A percentile compares a stretch with the other conserved stretches of the same genome.
These are phyloP conservation scores for Fusarium circinatum DNA, from an alignment of 2,329 filamentous ascomycete species.

Conservation along the genomic window DNA sequence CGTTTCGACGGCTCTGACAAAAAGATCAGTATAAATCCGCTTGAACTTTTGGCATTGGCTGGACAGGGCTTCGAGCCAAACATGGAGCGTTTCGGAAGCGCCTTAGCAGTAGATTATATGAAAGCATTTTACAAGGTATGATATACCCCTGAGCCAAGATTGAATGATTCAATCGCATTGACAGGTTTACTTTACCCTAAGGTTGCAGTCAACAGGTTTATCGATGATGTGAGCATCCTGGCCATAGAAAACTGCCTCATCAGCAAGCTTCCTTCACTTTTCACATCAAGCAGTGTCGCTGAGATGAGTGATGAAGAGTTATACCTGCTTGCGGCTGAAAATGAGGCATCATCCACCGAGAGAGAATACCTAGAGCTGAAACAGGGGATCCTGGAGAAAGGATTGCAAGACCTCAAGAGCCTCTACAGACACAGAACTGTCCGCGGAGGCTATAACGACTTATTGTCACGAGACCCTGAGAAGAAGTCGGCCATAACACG, in stretches of 20 bases:
- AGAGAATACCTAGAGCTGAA: background rate
- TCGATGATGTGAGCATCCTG: conserved; percentile 7
- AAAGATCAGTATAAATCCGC: background rate
- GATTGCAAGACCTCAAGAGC: background rate
- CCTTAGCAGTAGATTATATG: conserved; percentile 51
- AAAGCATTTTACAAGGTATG: conserved; percentile 55
- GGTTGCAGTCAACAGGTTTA: conserved; percentile 20
- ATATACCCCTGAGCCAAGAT: fast-evolving
- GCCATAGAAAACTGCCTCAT: background rate
- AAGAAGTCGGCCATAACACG: background rate
- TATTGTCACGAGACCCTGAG: background rate
- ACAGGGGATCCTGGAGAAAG: background rate
- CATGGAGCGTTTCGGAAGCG: conserved; percentile 44
- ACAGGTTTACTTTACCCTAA: background rate
- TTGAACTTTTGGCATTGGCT: background rate
- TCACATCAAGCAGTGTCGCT: background rate
- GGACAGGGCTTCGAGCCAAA: conserved; percentile 23
- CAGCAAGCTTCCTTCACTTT: background rate
- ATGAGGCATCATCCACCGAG: background rate
- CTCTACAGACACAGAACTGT: background rate
- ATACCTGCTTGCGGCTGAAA: background rate
- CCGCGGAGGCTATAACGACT: background rate
- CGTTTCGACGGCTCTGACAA: background rate
- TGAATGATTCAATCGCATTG: background rate
- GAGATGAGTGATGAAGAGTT: background rate